Conservation (phyloP, 805 yeast genomes). For the Candida orba region DNA sequence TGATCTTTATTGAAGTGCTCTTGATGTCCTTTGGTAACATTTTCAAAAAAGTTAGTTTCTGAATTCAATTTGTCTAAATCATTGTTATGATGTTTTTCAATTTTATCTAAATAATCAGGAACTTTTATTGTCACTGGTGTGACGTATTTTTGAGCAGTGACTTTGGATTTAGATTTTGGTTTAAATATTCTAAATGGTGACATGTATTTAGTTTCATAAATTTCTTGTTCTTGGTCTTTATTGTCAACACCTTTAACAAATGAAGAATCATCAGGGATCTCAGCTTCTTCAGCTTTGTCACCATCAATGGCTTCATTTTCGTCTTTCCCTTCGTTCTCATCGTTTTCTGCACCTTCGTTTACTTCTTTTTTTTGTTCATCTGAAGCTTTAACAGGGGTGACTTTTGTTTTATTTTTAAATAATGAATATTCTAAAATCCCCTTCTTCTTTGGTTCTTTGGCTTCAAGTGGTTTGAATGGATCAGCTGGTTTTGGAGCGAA, state of each 20-base stretch:
- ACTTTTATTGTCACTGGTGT: background rate
- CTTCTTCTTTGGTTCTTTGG: constrained; percentile 3
- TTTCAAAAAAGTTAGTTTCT: constrained; percentile 1
- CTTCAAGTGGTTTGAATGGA: background rate
- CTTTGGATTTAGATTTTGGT: background rate
- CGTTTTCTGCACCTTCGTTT: background rate
- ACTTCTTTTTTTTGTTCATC: background rate
- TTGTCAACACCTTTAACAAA: background rate
- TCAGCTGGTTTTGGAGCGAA: background rate
- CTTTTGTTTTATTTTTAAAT: constrained; percentile 4
- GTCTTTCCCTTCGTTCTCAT: background rate
- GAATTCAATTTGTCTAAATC: constrained; percentile 4
- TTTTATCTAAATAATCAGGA: constrained; percentile 5
- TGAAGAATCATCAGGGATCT: background rate
- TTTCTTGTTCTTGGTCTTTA: background rate
- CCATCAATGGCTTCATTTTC: background rate
- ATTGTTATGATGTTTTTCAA: constrained; percentile 6
- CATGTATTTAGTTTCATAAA: constrained; percentile 5
- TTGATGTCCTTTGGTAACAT: constrained; percentile 3
- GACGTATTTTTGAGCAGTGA: background rate
- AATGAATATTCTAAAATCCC: constrained; percentile 7
- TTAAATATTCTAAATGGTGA: constrained; percentile 10
- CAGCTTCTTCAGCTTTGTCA: background rate
- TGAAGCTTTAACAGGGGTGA: background rate
- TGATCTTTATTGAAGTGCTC: constrained; percentile 3